These are phyloP conservation scores for Arthrobotrys musiformis DNA, from an alignment of 2,329 filamentous ascomycete genomes.

Conservation along the genomic window DNA sequence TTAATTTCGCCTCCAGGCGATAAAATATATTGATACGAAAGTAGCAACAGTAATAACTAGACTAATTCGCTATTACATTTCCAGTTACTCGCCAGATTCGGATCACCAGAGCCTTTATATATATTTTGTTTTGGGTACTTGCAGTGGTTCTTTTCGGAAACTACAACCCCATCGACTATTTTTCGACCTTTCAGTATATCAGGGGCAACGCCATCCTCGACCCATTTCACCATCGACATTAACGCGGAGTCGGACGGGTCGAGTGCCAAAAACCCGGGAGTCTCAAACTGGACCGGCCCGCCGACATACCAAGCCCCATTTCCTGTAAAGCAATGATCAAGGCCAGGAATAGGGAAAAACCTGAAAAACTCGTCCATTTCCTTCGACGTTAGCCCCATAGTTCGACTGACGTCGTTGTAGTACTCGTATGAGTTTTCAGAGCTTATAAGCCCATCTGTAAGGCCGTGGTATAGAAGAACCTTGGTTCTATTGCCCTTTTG, in stretches of 20 bases:
- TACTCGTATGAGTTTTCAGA: neutral
- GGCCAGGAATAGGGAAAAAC: slow-evolving; percentile 60
- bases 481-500: no score
- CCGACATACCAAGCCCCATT: slow-evolving; percentile 56
- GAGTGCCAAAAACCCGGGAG: neutral
- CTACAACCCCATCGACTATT: neutral
- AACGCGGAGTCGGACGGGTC: slow-evolving; percentile 59
- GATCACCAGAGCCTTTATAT: slow-evolving; percentile 44
- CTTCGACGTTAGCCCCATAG: slow-evolving; percentile 22
- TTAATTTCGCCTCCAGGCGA: no score
- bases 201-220: slow-evolving; percentile 64
- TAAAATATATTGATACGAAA: no score
- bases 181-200: slow-evolving; percentile 59
- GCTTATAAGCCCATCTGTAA: slow-evolving; percentile 13
- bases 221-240: slow-evolving; percentile 66
- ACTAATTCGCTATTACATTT: no score
- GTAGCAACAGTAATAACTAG: no score
- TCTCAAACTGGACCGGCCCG: slow-evolving; percentile 13
- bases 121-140: slow-evolving; percentile 23
- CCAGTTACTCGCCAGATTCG: slow-evolving; percentile 13
- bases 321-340: slow-evolving; percentile 61
- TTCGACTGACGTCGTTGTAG: slow-evolving; percentile 22
- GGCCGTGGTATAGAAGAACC: slow-evolving; percentile 66
- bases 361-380: slow-evolving; percentile 61
- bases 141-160: slow-evolving; percentile 38